A percentile compares a stretch with the other conserved stretches of the same genome.
Conservation (phyloP, 371 early-diverging fungal species). For the Mucor circinelloides region DNA sequence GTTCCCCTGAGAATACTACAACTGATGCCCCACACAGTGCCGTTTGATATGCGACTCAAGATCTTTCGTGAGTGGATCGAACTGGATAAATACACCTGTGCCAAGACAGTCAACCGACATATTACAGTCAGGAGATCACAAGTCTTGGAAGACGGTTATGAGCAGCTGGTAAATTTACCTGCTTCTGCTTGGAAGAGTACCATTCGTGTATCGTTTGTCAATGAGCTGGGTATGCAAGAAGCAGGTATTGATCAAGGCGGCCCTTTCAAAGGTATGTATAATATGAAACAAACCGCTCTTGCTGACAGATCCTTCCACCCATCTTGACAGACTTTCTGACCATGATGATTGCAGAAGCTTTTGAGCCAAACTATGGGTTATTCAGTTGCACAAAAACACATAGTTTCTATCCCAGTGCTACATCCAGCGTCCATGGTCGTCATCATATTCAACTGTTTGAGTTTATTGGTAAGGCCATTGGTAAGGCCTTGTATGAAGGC, state of each 20-base stretch:
- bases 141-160: constrained; percentile 84
- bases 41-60: constrained; percentile 78
- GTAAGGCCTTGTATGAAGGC: constrained; percentile 91
- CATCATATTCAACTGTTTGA: constrained; percentile 66
- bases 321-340: constrained; percentile 83
- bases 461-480: constrained; percentile 86
- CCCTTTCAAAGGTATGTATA: constrained; percentile 83
- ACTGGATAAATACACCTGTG: constrained; percentile 47
- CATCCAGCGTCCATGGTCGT: constrained; percentile 47
- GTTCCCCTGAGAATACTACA: constrained; percentile 68
- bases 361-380: constrained; percentile 73
- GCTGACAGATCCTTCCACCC: too few species aligned
- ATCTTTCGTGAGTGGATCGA: constrained; percentile 78
- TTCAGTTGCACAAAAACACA: constrained; percentile 72
- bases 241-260: constrained; percentile 94
- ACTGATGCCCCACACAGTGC: constrained; percentile 85
- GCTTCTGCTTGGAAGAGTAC: constrained; percentile 67
- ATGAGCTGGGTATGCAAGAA: constrained; percentile 71
- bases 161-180: constrained; percentile 54
- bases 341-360: constrained; percentile 72
- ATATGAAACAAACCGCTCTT: too few species aligned
- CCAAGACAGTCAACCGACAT: constrained; percentile 20
- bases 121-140: constrained; percentile 71
- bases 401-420: constrained; percentile 71
- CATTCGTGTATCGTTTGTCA: constrained; percentile 83